These are phyloP conservation scores for Apiotrichum veenhuisii DNA, from an alignment of 1,284 basidiomycete species.

Conservation along the genomic window DNA sequence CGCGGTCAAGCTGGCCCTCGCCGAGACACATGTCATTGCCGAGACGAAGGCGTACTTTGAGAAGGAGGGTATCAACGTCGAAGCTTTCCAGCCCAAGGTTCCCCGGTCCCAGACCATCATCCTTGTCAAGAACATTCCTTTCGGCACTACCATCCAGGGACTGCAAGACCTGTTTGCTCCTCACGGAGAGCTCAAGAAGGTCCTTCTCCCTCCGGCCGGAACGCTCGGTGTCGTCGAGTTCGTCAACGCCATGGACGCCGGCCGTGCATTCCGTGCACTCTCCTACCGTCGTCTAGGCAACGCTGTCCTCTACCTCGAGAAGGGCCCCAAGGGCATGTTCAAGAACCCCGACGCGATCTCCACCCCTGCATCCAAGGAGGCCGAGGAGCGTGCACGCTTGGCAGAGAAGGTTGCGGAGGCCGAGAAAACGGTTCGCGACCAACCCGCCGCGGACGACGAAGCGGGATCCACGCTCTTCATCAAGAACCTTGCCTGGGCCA, in stretches of 20 bases:
- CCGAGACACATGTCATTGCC: conserved; percentile 87
- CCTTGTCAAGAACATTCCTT: conserved; percentile 95
- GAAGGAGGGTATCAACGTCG: conserved; percentile 55
- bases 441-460: conserved; percentile 55
- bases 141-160: conserved; percentile 72
- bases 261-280: conserved; percentile 72
- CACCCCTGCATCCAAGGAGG: conserved; percentile 32
- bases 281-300: conserved; percentile 86
- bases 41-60: conserved; percentile 90
- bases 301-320: conserved; percentile 87
- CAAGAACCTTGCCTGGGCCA: conserved; percentile 89
- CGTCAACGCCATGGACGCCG: conserved; percentile 64
- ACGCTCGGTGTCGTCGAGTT: conserved; percentile 93
- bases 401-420: conserved; percentile 29
- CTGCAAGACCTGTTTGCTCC: conserved; percentile 74
- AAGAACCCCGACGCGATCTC: conserved; percentile 23
- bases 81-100: conserved; percentile 53
- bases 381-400: conserved; percentile 50
- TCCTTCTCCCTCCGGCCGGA: conserved; percentile 86
- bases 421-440: conserved; percentile 30
- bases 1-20: conserved; percentile 90
- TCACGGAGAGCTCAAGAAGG: conserved; percentile 69
- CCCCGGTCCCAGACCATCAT: conserved; percentile 72
- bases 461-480: conserved; percentile 84
- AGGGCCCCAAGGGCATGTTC: conserved; percentile 81